Base-by-base conservation (phyloP, 2,329 filamentous ascomycete genomes). In the Fusarium sambucinum region DNA sequence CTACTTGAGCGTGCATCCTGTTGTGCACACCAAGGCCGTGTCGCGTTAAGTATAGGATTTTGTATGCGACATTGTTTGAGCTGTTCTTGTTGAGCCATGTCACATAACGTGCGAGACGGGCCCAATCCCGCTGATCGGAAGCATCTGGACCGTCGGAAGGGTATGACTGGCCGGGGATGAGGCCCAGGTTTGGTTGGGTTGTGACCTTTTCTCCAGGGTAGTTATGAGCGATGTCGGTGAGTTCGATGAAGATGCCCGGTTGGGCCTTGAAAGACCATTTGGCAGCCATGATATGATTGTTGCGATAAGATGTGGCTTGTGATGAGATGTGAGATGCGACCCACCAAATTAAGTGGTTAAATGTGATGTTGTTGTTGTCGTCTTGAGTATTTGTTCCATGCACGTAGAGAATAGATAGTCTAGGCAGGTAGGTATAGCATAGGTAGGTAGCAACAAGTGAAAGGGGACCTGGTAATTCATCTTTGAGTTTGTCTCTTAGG, bases 1-100 rank as follows among this genome's bases (percentile, higher is more conserved):
- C 87, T 59, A 87, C 88, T 68, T 82, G 84, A n/a, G 80, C 78
- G 67, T 87, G 84, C 55, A 85, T 85, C 53, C 78, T 77, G 59
- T 83, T 83, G 48, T 83, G 80, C 53, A 73, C 78, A 25, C 87
- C 87, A 68, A 87, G 79, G 16, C 87, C 87, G 71, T 89, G 87
- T 16, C 87, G 82, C 23, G 84, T 87, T 59, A 88, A 77, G 62
- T 79, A 82, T 13, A 89, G 62, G 14, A 89, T 79, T 57, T 86
- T 85, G 77, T 88, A 90, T 16, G 73, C 75, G n/a, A 83, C 81
- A 53, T 79, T 81, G 5, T 75, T 68, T 0, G 80, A 76, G 4
- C 79, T 77, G 9, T 79, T 72, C 12, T 76, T 55, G 72, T 87
- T 86, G 42, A 88, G 75, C 27, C 78, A 77, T 6, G 77, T 72